phyloP scores from a whole-genome alignment of 768 basidiomycete species.

The Termitomyces eurrhizus region DNA sequence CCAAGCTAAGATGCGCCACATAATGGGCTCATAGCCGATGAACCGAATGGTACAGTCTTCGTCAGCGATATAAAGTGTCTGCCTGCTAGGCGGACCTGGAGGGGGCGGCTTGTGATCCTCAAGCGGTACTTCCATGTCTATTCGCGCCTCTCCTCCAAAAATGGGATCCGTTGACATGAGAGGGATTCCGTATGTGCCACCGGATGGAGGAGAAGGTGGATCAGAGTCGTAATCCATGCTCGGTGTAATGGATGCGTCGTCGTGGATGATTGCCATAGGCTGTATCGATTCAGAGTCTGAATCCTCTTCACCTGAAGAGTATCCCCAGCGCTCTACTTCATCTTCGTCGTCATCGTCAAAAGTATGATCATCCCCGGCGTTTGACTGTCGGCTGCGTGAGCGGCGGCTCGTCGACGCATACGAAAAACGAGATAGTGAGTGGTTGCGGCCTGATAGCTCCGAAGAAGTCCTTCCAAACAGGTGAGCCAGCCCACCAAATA shows the following conservation, averaged over 20 bases:
- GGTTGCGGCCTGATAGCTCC: slow-evolving; percentile 32
- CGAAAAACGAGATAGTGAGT: slow-evolving; percentile 59
- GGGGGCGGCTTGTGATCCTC: slow-evolving; percentile 68
- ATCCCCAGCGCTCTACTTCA: slow-evolving; percentile 81
- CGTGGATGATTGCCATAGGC: slow-evolving; percentile 29
- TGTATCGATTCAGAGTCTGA: slow-evolving; percentile 37
- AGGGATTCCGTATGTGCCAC: slow-evolving; percentile 51
- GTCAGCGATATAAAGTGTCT: slow-evolving; percentile 81
- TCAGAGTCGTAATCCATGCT: slow-evolving; percentile 73
- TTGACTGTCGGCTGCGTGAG: slow-evolving; percentile 52
- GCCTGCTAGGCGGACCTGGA: slow-evolving; percentile 78
- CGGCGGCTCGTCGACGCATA: slow-evolving; percentile 45
- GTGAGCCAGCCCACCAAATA: slow-evolving; percentile 65
- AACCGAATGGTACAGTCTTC: slow-evolving; percentile 89
- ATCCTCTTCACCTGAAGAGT: slow-evolving; percentile 82
- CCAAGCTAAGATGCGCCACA: slow-evolving; percentile 69
- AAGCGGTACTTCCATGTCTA: slow-evolving; percentile 72
- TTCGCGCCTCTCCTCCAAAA: slow-evolving; percentile 79
- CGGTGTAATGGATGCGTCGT: slow-evolving; percentile 44
- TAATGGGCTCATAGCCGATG: slow-evolving; percentile 73
- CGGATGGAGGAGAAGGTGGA: slow-evolving; percentile 59
- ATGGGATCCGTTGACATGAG: slow-evolving; percentile 71
- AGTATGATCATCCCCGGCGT: slow-evolving; percentile 56
- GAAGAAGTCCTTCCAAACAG: slow-evolving; percentile 54
- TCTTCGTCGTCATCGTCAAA: slow-evolving; percentile 51